Base-by-base conservation (phyloP, 2,329 filamentous ascomycete genomes). In the Seiridium cupressi region DNA sequence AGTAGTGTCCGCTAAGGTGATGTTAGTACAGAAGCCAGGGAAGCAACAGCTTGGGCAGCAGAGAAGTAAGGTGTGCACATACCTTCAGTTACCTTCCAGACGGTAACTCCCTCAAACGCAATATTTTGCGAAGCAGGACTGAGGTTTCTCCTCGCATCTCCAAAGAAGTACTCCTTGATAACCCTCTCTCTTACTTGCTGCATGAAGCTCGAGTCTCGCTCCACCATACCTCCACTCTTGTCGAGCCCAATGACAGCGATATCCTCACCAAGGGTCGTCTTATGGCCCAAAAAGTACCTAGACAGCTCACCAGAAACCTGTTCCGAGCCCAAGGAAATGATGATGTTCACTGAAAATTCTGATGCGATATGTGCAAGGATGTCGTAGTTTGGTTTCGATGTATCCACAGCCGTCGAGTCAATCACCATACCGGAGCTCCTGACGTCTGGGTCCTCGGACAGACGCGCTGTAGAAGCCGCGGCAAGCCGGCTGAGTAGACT, bases 161-260 rank as follows among this genome's bases (percentile, higher is more conserved):
- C 95, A 72, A 97, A 99, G 78, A 99, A 99, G 75, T 99, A 99
- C 67, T 93, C 89, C 65, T 90, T 89, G 57, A 97, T 93, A 55
- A 90, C 85, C 0, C 89, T 85, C 69, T 96, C 91, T 49, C 90
- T 85, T 4, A 86, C 77, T 13, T 87, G 82, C 68, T 91, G 90
- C 81, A 93, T 86, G 73, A 92, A 96, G 0, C 77, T 72, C 44
- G 89, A 85, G 64, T 93, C 89, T 53, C 92, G 84, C 68, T 91
- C 86, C 1, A 91, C 91, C 44, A 91, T 93, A 32, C 95, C 95
- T 42, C 92, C 91, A 0, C 93, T 96, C 71, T 92, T 93, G 63
- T 93, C 87, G 10, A 99, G 81, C 60, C 88, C 87, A 54, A 98
- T 80, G 2, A 98, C 85, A 4, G 84, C 85, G 60, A 97, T 86